Conservation (phyloP, 2,329 filamentous ascomycete genomes). For the Penicillium freii region DNA sequence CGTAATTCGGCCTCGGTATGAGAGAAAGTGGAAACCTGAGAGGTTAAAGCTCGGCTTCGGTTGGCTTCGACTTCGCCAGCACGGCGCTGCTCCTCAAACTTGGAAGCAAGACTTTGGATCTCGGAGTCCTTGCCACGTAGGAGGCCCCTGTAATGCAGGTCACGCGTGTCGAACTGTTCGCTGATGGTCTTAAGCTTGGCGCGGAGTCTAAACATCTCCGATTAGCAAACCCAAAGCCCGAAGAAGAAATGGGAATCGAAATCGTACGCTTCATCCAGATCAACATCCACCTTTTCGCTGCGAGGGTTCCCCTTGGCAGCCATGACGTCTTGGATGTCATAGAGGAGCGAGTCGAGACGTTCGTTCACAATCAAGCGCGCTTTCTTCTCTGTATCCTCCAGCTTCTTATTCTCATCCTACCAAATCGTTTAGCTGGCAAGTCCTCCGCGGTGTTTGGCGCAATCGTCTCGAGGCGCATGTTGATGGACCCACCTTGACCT, state of each 20-base stretch:
- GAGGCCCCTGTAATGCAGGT: conserved; percentile 87
- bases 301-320: conserved; percentile 80
- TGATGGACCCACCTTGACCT: conserved; percentile 72
- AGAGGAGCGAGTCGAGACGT: conserved; percentile 74
- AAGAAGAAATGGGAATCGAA: conserved; percentile 1
- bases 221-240: conserved; percentile 8
- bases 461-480: neutral
- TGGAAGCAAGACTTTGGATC: conserved; percentile 85
- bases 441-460: conserved; percentile 1
- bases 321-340: conserved; percentile 84
- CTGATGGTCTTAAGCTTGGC: conserved; percentile 90
- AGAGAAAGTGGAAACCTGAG: conserved; percentile 90
- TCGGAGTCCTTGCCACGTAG: conserved; percentile 94
- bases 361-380: conserved; percentile 82
- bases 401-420: conserved; percentile 87
- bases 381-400: conserved; percentile 80
- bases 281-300: conserved; percentile 76
- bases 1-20: conserved; percentile 92
- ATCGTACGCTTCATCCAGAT: conserved; percentile 82
- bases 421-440: conserved; percentile 9
- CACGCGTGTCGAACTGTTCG: conserved; percentile 93
- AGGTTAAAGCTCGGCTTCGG: conserved; percentile 79
- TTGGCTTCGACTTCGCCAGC: conserved; percentile 76
- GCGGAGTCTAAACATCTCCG: conserved; percentile 44
- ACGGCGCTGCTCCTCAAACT: conserved; percentile 87